Base-by-base conservation (phyloP, 306 rosid genomes). In the Vigna angularis region DNA sequence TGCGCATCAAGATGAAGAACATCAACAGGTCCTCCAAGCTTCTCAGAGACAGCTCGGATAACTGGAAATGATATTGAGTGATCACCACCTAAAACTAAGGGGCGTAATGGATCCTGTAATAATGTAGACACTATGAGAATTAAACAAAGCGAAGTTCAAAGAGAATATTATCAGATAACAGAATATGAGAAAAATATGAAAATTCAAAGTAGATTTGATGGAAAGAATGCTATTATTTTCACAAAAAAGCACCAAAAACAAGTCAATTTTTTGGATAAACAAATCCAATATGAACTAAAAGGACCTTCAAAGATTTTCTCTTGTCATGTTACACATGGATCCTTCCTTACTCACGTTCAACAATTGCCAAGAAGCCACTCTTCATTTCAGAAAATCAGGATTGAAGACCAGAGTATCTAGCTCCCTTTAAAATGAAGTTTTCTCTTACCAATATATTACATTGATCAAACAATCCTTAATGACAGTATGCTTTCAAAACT, bases 1-100 rank as follows among this genome's bases (percentile, higher is more conserved):
- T 95, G 99, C 0, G 99, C 99, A 83, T 95, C 99, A 49, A 95
- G 86, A 85, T 95, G 99, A 87, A 95, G 99, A 86, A 95, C 82
- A 78, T 91, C 99, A 63, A 93, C 74, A 11, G 88, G 98, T 73
- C 97, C 98, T 72, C 97, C 99, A 66, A 91, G 99, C 93, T 91
- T 95, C 86, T 95, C 97, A 24, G 90, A 89, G 57, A 95, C 93
- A 24, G 97, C 98, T 93, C 96, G 82, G 49, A 93, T 77, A 74
- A 91, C 98, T 42, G 98, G 99, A 82, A 45, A 95, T 14, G 99
- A 95, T 79, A 95, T 93, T 52, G 99, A 95, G 85, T 95, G 99
- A 76, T 95, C 98, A 28, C 99, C 99, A 67, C 99, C 99, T 58
- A 95, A 86, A 77, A 95, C 99, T 76, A 95, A 78, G 36, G 99